Conservation (phyloP, 345 rosid genomes). For the Raphanus raphanistrum region DNA sequence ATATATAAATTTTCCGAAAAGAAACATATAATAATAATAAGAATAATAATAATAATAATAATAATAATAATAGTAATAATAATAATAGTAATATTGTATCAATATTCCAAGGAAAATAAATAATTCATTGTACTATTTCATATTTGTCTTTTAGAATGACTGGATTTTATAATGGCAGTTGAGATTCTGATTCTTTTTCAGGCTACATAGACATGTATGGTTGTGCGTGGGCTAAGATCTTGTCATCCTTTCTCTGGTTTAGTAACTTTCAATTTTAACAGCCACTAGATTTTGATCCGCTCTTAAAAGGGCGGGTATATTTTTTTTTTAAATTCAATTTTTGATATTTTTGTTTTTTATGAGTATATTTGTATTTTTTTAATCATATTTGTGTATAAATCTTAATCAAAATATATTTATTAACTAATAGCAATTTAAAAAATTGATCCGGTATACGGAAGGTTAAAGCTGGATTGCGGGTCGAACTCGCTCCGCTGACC, state of each 20-base stretch:
- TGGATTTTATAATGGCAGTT: slow-evolving; percentile 17
- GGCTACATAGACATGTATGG: slow-evolving; percentile 11
- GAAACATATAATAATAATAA: not conserved
- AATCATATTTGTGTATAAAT: no score
- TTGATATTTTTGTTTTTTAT: no score
- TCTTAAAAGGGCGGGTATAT: no score
- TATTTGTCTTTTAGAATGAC: slow-evolving; percentile 29
- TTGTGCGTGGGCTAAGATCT: slow-evolving; percentile 20
- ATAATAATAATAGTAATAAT: not conserved
- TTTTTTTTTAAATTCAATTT: no score
- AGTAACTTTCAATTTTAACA: not conserved
- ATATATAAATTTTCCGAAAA: not conserved
- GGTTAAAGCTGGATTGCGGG: no score
- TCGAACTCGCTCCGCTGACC: no score
- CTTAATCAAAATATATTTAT: no score
- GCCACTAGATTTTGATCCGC: no score
- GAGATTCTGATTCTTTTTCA: slow-evolving; percentile 28
- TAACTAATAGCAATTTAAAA: no score
- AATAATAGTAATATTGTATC: not conserved
- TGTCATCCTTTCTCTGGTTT: slow-evolving; percentile 4
- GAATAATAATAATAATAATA: not conserved
- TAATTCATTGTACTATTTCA: not conserved
- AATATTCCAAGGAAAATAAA: not conserved
- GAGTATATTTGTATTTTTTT: no score
- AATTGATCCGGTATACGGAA: no score